These are phyloP conservation scores for Phaeosphaeriaceae sp. DNA, from an alignment of 2,329 filamentous ascomycete genomes.

Conservation along the genomic window DNA sequence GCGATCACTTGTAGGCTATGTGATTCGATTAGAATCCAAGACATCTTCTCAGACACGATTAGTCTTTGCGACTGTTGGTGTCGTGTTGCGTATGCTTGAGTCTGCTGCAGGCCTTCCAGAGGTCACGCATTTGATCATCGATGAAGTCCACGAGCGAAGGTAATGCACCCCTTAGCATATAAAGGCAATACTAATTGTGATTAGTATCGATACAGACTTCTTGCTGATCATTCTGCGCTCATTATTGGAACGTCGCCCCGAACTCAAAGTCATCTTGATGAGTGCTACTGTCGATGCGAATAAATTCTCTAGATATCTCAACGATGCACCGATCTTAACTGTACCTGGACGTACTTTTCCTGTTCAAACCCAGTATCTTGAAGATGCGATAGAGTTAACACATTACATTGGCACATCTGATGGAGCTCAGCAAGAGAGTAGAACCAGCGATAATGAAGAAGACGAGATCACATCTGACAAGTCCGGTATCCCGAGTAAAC, in stretches of 20 bases:
- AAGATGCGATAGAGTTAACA: constrained; percentile 90
- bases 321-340: constrained; percentile 82
- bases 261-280: constrained; percentile 94
- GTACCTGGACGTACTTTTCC: constrained; percentile 95
- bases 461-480: constrained; percentile 56
- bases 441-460: constrained; percentile 53
- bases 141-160: constrained; percentile 92
- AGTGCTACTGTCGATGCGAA: constrained; percentile 95
- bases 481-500: constrained; percentile 66
- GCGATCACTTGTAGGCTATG: constrained; percentile 89
- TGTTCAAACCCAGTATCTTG: constrained; percentile 84
- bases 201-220: constrained; percentile 91
- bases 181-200: constrained; percentile 14
- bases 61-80: constrained; percentile 86
- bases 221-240: constrained; percentile 89
- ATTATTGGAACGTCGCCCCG: constrained; percentile 74
- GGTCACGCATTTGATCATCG: constrained; percentile 92
- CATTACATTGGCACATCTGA: constrained; percentile 62
- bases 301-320: constrained; percentile 87
- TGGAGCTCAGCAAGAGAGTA: constrained; percentile 61
- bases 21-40: constrained; percentile 90
- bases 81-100: constrained; percentile 98
- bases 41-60: constrained; percentile 80
- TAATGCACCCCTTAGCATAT: constrained; percentile 11
- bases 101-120: constrained; percentile 84